phyloP scores from a whole-genome alignment of 139 green algal species.

The Asterochloris erici region DNA sequence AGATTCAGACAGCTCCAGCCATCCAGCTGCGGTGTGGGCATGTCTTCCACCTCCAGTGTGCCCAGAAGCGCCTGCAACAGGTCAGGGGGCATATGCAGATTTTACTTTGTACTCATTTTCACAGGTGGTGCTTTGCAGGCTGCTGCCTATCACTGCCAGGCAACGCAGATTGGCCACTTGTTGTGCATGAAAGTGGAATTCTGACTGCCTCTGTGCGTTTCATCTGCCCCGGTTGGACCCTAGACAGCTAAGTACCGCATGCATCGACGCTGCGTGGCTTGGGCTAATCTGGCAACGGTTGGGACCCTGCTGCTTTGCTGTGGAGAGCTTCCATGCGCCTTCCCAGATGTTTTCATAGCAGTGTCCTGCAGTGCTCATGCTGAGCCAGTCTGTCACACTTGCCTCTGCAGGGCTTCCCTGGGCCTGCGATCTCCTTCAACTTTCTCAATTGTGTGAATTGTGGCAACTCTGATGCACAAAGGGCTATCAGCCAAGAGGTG shows the following conservation, averaged over 20 bases:
- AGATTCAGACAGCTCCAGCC: not conserved
- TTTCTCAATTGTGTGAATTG: slow-evolving; percentile 13
- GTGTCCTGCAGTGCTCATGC: not conserved
- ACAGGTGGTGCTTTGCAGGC: not conserved
- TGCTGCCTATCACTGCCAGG: not conserved
- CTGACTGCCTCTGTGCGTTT: not conserved
- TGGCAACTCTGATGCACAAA: not conserved
- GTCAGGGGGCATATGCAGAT: not conserved
- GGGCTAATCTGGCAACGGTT: not conserved
- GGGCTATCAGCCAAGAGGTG: no score
- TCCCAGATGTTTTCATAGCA: not conserved
- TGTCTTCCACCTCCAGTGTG: slow-evolving; percentile 11
- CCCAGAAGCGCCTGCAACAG: slow-evolving; percentile 4
- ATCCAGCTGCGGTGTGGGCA: slow-evolving; percentile 4
- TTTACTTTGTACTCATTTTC: no score
- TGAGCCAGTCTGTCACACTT: not conserved
- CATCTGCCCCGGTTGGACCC: no score
- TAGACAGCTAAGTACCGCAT: not conserved
- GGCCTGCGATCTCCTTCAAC: slow-evolving; percentile 17
- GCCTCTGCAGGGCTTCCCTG: slow-evolving; percentile 10
- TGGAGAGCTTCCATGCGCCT: not conserved
- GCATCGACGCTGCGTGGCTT: not conserved
- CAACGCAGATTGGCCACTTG: not conserved
- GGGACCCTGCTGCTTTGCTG: no score
- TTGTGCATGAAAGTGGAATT: not conserved